These are phyloP conservation scores for Flammula alnicola DNA, from an alignment of 1,284 basidiomycete species.

Conservation along the genomic window DNA sequence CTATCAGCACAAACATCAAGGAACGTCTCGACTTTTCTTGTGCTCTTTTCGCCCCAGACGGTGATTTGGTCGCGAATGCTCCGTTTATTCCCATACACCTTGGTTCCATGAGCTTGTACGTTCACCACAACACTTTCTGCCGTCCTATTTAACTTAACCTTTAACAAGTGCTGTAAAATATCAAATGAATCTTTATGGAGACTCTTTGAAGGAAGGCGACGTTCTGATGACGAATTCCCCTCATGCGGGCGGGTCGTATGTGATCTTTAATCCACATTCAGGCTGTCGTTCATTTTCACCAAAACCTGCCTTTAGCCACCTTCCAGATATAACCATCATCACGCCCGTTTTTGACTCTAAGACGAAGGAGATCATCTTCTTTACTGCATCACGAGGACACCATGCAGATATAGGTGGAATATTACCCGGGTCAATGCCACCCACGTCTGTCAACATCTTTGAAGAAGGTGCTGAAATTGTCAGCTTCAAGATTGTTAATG, in stretches of 20 bases:
- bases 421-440: slow-evolving; percentile 92
- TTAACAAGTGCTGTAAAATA: slow-evolving; percentile 81
- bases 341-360: slow-evolving; percentile 81
- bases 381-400: slow-evolving; percentile 88
- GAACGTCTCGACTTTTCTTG: slow-evolving; percentile 90
- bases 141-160: slow-evolving; percentile 8
- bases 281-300: slow-evolving; percentile 2
- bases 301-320: slow-evolving; percentile 52
- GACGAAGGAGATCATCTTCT: slow-evolving; percentile 83
- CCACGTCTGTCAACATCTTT: slow-evolving; percentile 86
- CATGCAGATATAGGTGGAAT: slow-evolving; percentile 77
- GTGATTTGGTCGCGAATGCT: slow-evolving; percentile 90
- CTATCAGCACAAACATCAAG: slow-evolving; percentile 92
- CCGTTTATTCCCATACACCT: slow-evolving; percentile 85
- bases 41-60: slow-evolving; percentile 89
- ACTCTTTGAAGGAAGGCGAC: slow-evolving; percentile 79
- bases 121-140: slow-evolving; percentile 20
- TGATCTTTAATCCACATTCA: slow-evolving; percentile 23
- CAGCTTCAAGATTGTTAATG: slow-evolving; percentile 91
- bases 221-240: slow-evolving; percentile 93
- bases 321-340: slow-evolving; percentile 89
- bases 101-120: slow-evolving; percentile 85
- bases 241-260: slow-evolving; percentile 83
- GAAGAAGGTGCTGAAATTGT: slow-evolving; percentile 95
- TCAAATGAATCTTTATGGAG: slow-evolving; percentile 79